These are phyloP conservation scores for Podochytrium sp. DNA, from an alignment of 192 early-diverging fungal genomes.

Conservation along the genomic window DNA sequence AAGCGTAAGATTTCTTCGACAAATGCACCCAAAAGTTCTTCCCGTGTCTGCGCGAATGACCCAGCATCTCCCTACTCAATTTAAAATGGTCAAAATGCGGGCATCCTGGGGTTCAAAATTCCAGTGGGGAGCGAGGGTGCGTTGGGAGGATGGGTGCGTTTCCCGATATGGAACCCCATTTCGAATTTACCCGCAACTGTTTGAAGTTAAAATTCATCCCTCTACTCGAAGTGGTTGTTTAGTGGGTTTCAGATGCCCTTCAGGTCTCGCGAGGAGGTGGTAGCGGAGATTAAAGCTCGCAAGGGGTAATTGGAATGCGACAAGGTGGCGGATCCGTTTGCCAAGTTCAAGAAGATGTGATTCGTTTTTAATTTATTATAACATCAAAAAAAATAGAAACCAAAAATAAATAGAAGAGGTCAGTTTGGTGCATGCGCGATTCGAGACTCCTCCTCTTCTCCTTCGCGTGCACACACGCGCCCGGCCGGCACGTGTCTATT, in stretches of 20 bases:
- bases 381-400: too few species aligned
- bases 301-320: conserved; percentile 33
- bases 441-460: too few species aligned
- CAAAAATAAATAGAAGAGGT: too few species aligned
- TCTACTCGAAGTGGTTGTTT: conserved; percentile 78
- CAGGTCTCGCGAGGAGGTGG: conserved; percentile 35
- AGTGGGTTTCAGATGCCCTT: conserved; percentile 92
- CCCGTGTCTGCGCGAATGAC: conserved; percentile 91
- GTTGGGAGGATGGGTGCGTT: conserved; percentile 96
- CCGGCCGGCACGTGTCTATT: too few species aligned
- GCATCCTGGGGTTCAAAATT: conserved; percentile 84
- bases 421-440: too few species aligned
- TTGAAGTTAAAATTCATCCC: conserved; percentile 85
- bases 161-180: conserved; percentile 96
- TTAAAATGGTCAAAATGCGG: conserved; percentile 64
- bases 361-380: too few species aligned
- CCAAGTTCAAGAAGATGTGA: conserved; percentile 56
- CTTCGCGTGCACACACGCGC: too few species aligned
- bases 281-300: conserved; percentile 30
- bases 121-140: conserved; percentile 80
- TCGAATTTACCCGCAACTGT: conserved; percentile 92
- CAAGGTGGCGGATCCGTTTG: conserved; percentile 53
- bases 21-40: conserved; percentile 93
- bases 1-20: conserved; percentile 94
- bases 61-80: conserved; percentile 71